These are phyloP conservation scores for Euphorbia celastroides DNA, from an alignment of 441 rosid genomes.

Conservation along the genomic window DNA sequence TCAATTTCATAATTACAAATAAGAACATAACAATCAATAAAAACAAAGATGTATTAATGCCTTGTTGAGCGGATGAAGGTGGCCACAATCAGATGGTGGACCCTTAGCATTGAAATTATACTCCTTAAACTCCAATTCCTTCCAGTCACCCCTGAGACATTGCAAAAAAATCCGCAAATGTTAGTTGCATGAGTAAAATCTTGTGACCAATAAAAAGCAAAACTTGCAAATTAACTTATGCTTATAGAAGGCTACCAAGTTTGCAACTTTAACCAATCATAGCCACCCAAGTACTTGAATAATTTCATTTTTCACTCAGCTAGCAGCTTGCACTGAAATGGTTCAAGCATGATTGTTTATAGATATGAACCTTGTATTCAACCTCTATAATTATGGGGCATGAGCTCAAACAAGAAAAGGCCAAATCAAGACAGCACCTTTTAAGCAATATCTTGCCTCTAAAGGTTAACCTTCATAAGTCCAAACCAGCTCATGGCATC, in stretches of 20 bases:
- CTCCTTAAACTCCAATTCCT: conserved; percentile 83
- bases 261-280: neutral
- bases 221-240: neutral
- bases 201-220: neutral
- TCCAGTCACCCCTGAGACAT: conserved; percentile 73
- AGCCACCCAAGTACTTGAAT: neutral
- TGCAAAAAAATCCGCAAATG: conserved; percentile 5
- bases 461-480: neutral
- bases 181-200: neutral
- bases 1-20: neutral
- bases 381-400: neutral
- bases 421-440: neutral
- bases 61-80: conserved; percentile 93
- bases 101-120: conserved; percentile 90
- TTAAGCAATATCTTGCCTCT: neutral
- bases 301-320: neutral
- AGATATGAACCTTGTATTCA: neutral
- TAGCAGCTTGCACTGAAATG: neutral
- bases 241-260: neutral
- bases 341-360: neutral
- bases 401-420: neutral
- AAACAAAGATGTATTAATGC: conserved; percentile 30
- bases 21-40: neutral
- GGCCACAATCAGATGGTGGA: conserved; percentile 78
- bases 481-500: conserved; percentile 45